Base-by-base conservation (phyloP, 129 eudicot species). In the Kitagawia praeruptora region DNA sequence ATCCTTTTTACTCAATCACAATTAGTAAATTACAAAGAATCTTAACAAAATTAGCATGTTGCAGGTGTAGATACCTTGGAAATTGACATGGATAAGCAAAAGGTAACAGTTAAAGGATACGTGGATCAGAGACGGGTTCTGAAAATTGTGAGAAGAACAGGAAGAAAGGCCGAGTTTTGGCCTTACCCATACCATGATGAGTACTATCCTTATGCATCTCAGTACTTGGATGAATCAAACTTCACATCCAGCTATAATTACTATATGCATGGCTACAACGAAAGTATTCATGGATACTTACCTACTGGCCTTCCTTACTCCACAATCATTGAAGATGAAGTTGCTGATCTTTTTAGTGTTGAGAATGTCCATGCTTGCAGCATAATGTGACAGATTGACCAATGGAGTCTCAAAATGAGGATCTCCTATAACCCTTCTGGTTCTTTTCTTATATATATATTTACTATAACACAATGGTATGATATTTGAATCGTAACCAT, bases 91-190 rank as follows among this genome's bases (percentile, higher is more conserved):
- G 91, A 85, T 18, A 83, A 78, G 78, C 89, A 85, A 23, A 88
- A 85, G 66, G 91, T 88, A 3, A 88, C 85, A 25, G 89, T 88
- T 18, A 81, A 54, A 0, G 91, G 91, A 23, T 83, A 81, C 1
- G 63, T 83, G 6, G 87, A 85, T 37, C 82, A 83, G 74, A 79
- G 81, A 54, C 80, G 49, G 64, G 89, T 88, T 14, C 82, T 88
- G 28, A 85, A 88, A 76, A 61, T 64, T 25, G 89, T 81, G 46
- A 81, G 91, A 38, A 85, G 87, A 81, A 83, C 78, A 6, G 91
- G 91, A 79, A 85, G 83, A 48, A 85, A 72, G 27, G 91, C 91
- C 0, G 91, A 88, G 71, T 83, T 83, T 51, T 88, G 91, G 89
- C 87, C 89, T 18, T 79, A 69, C 21, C 89, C 91, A 1, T 85